Percentiles rank a stretch among this genome's conserved stretches.
These are phyloP conservation scores for Xylariales sp. DNA, from an alignment of 2,329 filamentous ascomycete species.

Conservation along the genomic window DNA sequence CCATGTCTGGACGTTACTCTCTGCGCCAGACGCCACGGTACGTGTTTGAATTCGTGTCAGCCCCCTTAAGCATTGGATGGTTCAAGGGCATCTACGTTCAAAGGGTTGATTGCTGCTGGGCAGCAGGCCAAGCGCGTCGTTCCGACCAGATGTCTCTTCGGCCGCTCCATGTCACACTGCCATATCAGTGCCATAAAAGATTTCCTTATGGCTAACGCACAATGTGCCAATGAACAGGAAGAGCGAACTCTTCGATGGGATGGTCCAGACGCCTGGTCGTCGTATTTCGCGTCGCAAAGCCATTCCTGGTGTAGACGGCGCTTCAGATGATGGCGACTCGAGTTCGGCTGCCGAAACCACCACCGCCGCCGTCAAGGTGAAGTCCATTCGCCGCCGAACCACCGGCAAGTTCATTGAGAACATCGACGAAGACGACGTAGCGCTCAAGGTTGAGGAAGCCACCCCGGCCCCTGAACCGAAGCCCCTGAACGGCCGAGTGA, in stretches of 20 bases:
- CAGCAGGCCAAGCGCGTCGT: no score
- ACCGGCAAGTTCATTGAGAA: constrained; percentile 46
- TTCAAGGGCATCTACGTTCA: background rate
- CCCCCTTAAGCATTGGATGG: background rate
- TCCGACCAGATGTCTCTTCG: no score
- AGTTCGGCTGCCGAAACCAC: constrained; percentile 41
- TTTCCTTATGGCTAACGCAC: no score
- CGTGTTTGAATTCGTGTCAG: constrained; percentile 1
- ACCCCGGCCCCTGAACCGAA: constrained; percentile 21
- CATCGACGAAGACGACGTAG: constrained; percentile 38
- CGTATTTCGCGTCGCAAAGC: constrained; percentile 46
- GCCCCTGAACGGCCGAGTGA: constrained; percentile 18
- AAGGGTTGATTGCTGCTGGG: no score
- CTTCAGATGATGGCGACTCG: constrained; percentile 46
- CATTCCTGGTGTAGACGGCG: constrained; percentile 33
- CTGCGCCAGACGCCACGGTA: constrained; percentile 22
- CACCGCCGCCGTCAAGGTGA: constrained; percentile 25
- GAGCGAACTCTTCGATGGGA: constrained; percentile 57
- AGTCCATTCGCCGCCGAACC: constrained; percentile 39
- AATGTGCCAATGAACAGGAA: no score
- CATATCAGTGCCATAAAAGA: no score
- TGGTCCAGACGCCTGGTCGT: constrained; percentile 54
- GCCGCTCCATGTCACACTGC: no score
- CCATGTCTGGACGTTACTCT: constrained; percentile 20
- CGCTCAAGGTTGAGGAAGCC: constrained; percentile 20